Percentiles rank a stretch among this genome's conserved stretches.
Evolutionary conservation across 2,329 filamentous ascomycete species (phyloP).

Genomic region (Gnomoniopsis smithogilvyi): DNA sequence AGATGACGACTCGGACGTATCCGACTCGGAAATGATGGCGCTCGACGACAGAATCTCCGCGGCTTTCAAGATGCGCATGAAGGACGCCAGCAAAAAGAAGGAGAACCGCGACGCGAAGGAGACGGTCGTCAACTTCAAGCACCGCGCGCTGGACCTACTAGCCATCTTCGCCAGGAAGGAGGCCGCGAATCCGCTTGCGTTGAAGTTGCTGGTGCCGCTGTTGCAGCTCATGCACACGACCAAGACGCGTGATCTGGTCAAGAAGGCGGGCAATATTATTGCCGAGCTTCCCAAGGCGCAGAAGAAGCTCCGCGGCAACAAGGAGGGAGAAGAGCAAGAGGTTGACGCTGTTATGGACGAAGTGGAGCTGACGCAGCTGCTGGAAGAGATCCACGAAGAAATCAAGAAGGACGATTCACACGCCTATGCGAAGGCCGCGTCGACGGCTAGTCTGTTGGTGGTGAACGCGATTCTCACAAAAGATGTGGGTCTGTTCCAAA

Average conservation of each 20-base stretch:
- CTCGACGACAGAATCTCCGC: constrained; percentile 79
- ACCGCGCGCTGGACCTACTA: constrained; percentile 83
- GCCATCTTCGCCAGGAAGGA: constrained; percentile 82
- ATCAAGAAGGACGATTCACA: constrained; percentile 62
- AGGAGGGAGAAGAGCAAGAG: constrained; percentile 36
- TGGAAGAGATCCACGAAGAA: constrained; percentile 67
- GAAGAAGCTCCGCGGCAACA: constrained; percentile 52
- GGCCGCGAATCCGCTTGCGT: constrained; percentile 62
- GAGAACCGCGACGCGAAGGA: constrained; percentile 85
- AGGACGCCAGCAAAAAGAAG: constrained; percentile 73
- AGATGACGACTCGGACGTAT: constrained; percentile 77
- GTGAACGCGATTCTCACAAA: constrained; percentile 58
- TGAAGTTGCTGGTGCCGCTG: constrained; percentile 71
- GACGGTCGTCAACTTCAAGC: constrained; percentile 91
- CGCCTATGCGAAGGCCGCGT: constrained; percentile 71
- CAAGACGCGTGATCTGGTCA: constrained; percentile 69
- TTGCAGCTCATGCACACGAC: constrained; percentile 76
- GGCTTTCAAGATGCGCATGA: constrained; percentile 77
- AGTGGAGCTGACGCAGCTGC: constrained; percentile 46
- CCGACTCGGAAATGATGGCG: constrained; percentile 91
- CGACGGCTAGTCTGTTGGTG: constrained; percentile 66
- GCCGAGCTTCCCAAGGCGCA: constrained; percentile 67
- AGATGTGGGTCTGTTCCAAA: constrained; percentile 28
- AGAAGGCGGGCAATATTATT: constrained; percentile 71
- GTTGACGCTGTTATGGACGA: constrained; percentile 20